Conservation (phyloP, 202 grass and related monocot species). For the Setaria italica region DNA sequence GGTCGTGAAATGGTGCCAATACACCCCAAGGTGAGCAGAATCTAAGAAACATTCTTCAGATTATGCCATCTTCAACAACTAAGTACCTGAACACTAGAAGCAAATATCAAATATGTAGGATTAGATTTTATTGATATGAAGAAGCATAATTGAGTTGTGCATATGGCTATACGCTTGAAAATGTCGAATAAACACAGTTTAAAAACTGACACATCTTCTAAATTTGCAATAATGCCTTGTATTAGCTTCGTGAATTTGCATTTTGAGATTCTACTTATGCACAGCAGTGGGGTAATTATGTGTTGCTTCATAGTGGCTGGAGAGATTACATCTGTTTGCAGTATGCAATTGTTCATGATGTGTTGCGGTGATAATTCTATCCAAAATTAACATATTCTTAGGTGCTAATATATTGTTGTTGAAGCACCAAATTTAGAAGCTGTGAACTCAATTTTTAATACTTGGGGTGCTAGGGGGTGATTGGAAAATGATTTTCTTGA, state of each 20-base stretch:
- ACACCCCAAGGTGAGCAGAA: conserved; percentile 68
- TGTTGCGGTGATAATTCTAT: conserved; percentile 7
- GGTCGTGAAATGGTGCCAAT: conserved; percentile 71
- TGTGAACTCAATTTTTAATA: conserved; percentile 6
- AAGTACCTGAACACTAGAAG: not conserved
- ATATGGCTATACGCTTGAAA: not conserved
- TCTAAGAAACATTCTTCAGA: conserved; percentile 32
- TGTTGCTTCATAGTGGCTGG: not conserved
- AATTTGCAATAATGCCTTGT: too few relatives aligned
- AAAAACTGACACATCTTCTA: not conserved
- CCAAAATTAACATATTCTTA: conserved; percentile 4
- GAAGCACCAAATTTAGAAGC: conserved; percentile 9
- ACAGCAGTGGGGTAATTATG: not conserved
- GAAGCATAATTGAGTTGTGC: not conserved
- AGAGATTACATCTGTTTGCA: not conserved
- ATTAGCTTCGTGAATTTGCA: too few relatives aligned
- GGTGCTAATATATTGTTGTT: conserved; percentile 11
- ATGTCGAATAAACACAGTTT: not conserved
- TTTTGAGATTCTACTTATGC: too few relatives aligned
- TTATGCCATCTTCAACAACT: conserved; percentile 14
- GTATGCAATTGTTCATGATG: not conserved
- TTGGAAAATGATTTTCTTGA: too few relatives aligned
- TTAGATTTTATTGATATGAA: not conserved
- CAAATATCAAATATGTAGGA: conserved; percentile 8
- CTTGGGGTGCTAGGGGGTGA: too few relatives aligned